Evolutionary conservation across 2,329 filamentous ascomycete species (phyloP).

Genomic region (Curvularia verruculosa): DNA sequence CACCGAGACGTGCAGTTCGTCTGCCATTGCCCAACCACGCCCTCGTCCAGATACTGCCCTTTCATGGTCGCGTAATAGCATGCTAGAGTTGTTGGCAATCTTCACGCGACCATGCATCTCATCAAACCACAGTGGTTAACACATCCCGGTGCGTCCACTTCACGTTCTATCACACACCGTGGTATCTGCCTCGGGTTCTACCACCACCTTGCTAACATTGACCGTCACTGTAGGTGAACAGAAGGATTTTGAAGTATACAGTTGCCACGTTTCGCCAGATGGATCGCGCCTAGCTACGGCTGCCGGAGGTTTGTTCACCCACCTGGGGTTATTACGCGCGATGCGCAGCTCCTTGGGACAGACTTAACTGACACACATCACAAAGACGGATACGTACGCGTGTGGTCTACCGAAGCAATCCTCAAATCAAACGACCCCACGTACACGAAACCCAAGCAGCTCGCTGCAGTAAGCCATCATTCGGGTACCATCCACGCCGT

Average conservation of each 20-base stretch:
- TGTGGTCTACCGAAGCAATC: constrained; percentile 97
- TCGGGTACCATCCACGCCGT: constrained; percentile 97
- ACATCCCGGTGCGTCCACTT: constrained; percentile 72
- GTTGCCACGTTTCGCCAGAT: constrained; percentile 95
- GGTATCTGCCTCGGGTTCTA: neutral
- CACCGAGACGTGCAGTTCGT: constrained; percentile 24
- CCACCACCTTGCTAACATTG: constrained; percentile 21
- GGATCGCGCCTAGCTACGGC: constrained; percentile 90
- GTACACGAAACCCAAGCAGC: constrained; percentile 82
- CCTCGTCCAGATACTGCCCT: neutral
- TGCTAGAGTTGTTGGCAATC: constrained; percentile 22
- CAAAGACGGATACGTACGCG: constrained; percentile 89
- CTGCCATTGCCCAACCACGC: constrained; percentile 21
- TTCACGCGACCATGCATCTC: constrained; percentile 59
- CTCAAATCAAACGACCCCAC: constrained; percentile 75
- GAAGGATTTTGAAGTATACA: constrained; percentile 98
- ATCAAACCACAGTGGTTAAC: constrained; percentile 96
- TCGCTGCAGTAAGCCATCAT: constrained; percentile 98
- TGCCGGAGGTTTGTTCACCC: constrained; percentile 73
- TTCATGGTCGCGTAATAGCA: constrained; percentile 39
- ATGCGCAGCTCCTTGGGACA: constrained; percentile 23
- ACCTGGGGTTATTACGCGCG: constrained; percentile 20
- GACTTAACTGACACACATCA: constrained; percentile 32
- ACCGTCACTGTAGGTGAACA: constrained; percentile 73
- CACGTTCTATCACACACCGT: constrained; percentile 17